Base-by-base conservation (phyloP, 306 rosid genomes). In the Leucaena leucocephala region DNA sequence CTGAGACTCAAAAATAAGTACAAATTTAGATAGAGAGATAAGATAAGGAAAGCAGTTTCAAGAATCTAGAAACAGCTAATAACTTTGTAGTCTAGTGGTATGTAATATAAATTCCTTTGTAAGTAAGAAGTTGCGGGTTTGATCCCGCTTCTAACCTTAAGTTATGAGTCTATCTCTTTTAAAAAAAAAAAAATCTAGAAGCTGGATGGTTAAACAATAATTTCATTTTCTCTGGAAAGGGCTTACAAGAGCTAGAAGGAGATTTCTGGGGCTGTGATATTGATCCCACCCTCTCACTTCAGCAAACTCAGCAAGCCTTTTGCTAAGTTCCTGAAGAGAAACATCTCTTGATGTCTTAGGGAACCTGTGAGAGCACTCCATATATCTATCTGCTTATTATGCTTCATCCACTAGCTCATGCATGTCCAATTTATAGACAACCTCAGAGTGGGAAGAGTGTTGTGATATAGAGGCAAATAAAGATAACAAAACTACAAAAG, bases 221-320 rank as follows among this genome's bases (percentile, higher is more conserved):
- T 40, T 6, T 40, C 44, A 46, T 11, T 46, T 13, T 48, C n/a
- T 3, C 6, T 15, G 15, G 57, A 27, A 27, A 16, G 57, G 27
- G 67, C 82, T 74, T 81, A 84, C 97, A 39, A 92, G 95, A 67
- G 97, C 97, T 59, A 92, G 83, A 58, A 92, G 97, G 57, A 92
- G 95, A 76, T 92, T 92, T 75, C 97, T 90, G 0, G 97, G 97
- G 67, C 95, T 92, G 80, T 92, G 97, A 75, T 87, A 80, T 61
- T 88, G 92, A 4, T 90, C 90, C 97, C 97, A 92, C 78, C 93
- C 94, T 84, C 97, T 83, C 1, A 88, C 91, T 88, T 80, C 73
- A 76, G 90, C 85, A 83, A 92, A 92, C 89, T 90, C 97, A 68
- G 90, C 90, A 63, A 92, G 90, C 79, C 83, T 85, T 35, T 78